Base-by-base conservation (phyloP, 768 basidiomycete genomes). In the Dacryopinax primogenitus region DNA sequence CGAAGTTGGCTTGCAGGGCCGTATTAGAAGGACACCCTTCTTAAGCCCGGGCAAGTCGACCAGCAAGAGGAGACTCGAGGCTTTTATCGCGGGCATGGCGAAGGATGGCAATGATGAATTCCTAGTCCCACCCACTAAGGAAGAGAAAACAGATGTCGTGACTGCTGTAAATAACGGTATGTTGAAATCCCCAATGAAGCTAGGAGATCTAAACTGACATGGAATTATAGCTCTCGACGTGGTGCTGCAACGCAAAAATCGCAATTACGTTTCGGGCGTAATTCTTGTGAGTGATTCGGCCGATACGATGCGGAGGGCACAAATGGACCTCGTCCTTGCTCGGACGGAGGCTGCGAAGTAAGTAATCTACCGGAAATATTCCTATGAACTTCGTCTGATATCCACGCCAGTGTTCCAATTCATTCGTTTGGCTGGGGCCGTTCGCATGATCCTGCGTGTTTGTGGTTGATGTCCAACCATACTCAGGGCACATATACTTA, bases 391-490 rank as follows among this genome's bases (percentile, higher is more conserved):
- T 58, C 13, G 18, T 58, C 41, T 44, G 34, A 30, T 33, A 1
- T 23, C 1, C 39, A 23, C 26, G 28, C 0, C 64, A 78, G 77
- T 73, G 85, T 96, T 28, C 94, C 96, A 2, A 96, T 99, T 64
- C 95, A 99, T 74, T 89, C 94, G 1, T 88, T 99, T 69, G 96
- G 96, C 63, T 99, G 95, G 71, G 95, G 94, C 30, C 89, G 91
- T 66, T 90, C 92, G 16, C 96, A 98, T 73, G 96, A 98, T 74
- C 96, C 96, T 18, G 92, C 92, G 15, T 95, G 93, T 6, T 83
- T 99, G 34, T 98, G 96, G 96, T 85, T 98, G 51, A 94, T 99
- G 82, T 97, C 94, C 11, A 98, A 97, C 74, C 93, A 98, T 74
- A 97, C 96, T 1, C 85, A 85, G 68, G 96, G 96, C 28, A 96